A percentile compares a stretch with the other conserved stretches of the same genome.
These are phyloP conservation scores for Borealophlyctis nickersoniae DNA, from an alignment of 192 early-diverging fungal species.

Conservation along the genomic window DNA sequence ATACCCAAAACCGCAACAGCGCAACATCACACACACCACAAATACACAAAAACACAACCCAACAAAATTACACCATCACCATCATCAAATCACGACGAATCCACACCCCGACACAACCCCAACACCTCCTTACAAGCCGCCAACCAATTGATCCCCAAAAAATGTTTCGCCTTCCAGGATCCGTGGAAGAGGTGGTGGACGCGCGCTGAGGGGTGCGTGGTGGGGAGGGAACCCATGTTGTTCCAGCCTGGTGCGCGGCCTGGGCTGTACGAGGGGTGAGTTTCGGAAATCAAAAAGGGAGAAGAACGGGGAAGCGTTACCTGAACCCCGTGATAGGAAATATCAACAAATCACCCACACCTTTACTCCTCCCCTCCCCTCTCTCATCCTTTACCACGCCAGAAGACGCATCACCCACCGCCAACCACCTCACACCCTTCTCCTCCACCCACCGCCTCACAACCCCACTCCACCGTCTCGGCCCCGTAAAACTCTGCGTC, in stretches of 20 bases:
- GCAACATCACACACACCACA: no score
- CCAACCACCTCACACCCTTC: slow-evolving; percentile 8
- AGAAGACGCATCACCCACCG: not conserved
- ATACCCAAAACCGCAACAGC: no score
- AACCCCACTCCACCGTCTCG: slow-evolving; percentile 5
- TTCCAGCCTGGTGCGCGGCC: slow-evolving; percentile 8
- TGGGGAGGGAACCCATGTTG: slow-evolving; percentile 21
- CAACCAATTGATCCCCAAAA: slow-evolving; percentile 1
- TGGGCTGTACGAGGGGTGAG: no score
- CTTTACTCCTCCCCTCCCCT: slow-evolving; percentile 16
- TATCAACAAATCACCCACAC: slow-evolving; percentile 14
- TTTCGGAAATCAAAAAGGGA: not conserved
- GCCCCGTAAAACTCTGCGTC: slow-evolving; percentile 17
- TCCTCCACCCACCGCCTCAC: slow-evolving; percentile 1
- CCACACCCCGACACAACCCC: no score
- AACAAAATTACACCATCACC: no score
- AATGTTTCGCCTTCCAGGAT: slow-evolving; percentile 19
- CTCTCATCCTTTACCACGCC: slow-evolving; percentile 12
- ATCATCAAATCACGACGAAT: no score
- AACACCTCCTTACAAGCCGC: slow-evolving; percentile 12
- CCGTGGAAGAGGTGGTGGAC: slow-evolving; percentile 13
- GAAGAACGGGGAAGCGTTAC: not conserved
- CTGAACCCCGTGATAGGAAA: slow-evolving; percentile 27
- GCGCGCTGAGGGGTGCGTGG: slow-evolving; percentile 15
- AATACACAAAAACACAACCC: no score